Percentiles rank a stretch among this genome's conserved stretches.
These are phyloP conservation scores for Rhynchosporium graminicola DNA, from an alignment of 2,329 filamentous ascomycete genomes.

Conservation along the genomic window DNA sequence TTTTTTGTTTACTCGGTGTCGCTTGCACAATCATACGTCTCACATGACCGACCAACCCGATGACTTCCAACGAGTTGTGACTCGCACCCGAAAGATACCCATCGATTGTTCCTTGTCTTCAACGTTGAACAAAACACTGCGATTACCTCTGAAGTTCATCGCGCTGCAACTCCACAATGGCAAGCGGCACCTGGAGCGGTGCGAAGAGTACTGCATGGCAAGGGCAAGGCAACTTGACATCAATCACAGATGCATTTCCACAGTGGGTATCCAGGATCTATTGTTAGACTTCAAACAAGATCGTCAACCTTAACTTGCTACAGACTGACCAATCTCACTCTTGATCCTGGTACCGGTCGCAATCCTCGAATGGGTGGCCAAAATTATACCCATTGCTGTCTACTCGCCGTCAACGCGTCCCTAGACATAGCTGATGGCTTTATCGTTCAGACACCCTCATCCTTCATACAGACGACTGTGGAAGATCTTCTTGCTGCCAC, in stretches of 20 bases:
- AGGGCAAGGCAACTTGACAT: background rate
- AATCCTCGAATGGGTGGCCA: conserved; percentile 8
- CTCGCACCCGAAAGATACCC: background rate
- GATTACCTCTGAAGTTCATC: too few relatives aligned
- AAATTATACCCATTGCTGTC: conserved; percentile 22
- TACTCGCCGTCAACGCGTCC: conserved; percentile 21
- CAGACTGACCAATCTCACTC: conserved; percentile 1
- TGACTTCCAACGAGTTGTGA: background rate
- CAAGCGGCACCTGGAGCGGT: background rate
- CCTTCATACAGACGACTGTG: background rate
- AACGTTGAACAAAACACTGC: background rate
- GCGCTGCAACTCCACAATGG: background rate
- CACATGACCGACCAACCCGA: background rate
- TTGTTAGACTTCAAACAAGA: background rate
- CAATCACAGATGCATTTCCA: background rate
- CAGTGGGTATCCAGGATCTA: background rate
- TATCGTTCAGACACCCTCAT: conserved; percentile 1
- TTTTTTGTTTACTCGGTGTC: background rate
- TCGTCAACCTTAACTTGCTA: background rate
- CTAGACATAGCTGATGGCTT: conserved; percentile 14
- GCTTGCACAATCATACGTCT: background rate
- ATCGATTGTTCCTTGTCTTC: background rate
- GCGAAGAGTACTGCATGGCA: conserved; percentile 1
- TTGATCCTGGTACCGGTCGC: conserved; percentile 1
- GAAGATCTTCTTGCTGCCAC: conserved; percentile 6